Conservation (phyloP, 2,329 filamentous ascomycete species). For the Fusarium domesticum region DNA sequence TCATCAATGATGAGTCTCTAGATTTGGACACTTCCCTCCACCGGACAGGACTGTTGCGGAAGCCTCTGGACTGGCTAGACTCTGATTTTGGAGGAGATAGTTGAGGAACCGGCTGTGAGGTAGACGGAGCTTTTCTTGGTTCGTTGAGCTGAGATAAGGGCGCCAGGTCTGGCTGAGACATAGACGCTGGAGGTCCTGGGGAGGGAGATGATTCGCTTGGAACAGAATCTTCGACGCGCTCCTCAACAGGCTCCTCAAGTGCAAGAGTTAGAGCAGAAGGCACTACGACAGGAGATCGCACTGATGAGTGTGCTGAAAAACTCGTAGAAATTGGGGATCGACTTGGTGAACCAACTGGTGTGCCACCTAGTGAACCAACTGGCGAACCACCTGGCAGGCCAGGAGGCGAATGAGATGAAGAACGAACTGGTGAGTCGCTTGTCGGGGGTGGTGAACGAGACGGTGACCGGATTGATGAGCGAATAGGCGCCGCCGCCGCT, state of each 20-base stretch:
- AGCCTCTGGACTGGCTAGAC: constrained; percentile 54
- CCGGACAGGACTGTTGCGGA: constrained; percentile 57
- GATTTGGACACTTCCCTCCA: constrained; percentile 36
- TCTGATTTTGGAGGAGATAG: constrained; percentile 43
- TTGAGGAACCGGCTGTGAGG: constrained; percentile 14
- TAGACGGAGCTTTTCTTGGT: constrained; percentile 4
- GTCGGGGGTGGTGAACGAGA: not conserved
- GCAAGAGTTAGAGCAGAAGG: not conserved
- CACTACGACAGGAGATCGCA: not conserved
- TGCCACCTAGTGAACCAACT: not conserved
- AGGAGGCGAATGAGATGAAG: not conserved
- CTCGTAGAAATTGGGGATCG: not conserved
- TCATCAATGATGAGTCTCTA: constrained; percentile 50
- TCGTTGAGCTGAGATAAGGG: constrained; percentile 4
- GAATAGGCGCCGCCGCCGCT: not conserved
- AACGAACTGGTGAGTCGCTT: not conserved
- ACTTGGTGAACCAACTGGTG: not conserved
- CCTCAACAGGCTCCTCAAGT: not conserved
- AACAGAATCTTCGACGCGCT: not conserved
- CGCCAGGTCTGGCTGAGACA: constrained; percentile 16
- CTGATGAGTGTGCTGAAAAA: not conserved
- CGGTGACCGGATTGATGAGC: not conserved
- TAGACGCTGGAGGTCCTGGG: constrained; percentile 10
- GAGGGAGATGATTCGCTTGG: constrained; percentile 3
- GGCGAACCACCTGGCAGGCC: not conserved